Evolutionary conservation across 257 asterid species (phyloP).

Genomic region (Prunella vulgaris): DNA sequence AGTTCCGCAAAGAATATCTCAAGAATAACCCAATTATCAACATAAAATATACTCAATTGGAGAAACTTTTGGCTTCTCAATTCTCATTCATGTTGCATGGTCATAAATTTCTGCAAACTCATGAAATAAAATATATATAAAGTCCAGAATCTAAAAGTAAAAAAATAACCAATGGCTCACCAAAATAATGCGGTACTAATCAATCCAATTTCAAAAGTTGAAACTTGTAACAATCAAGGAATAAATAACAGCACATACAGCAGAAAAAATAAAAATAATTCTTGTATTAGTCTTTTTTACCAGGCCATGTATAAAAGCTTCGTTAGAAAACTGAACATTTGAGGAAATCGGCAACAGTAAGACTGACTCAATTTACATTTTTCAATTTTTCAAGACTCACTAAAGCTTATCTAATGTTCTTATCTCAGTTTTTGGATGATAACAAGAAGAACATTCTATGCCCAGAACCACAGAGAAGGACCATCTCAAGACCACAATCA

Average conservation of each 20-base stretch:
- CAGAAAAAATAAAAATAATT: constrained; percentile 1
- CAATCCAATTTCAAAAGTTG: neutral
- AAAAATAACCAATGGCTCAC: neutral
- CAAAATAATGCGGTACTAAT: neutral
- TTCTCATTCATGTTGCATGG: neutral
- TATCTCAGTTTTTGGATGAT: constrained; percentile 17
- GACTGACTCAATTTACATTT: neutral
- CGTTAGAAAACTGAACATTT: constrained; percentile 18
- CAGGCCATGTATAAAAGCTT: constrained; percentile 30
- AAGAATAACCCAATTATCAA: neutral
- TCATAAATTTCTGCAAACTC: neutral
- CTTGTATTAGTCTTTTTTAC: neutral
- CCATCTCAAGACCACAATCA: constrained; percentile 27
- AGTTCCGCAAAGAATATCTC: neutral
- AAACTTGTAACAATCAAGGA: neutral
- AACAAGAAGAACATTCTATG: constrained; percentile 13
- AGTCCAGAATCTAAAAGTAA: neutral
- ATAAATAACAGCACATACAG: neutral
- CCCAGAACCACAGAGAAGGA: constrained; percentile 24
- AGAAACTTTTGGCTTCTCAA: neutral
- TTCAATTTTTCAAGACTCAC: neutral
- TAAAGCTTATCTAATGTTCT: constrained; percentile 5
- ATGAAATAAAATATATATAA: neutral
- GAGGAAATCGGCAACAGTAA: constrained; percentile 24
- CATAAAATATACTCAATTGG: neutral